A percentile compares a stretch with the other conserved stretches of the same genome.
phyloP scores from a whole-genome alignment of 495 filamentous ascomycete genomes.

The Talaromyces thailandensis region DNA sequence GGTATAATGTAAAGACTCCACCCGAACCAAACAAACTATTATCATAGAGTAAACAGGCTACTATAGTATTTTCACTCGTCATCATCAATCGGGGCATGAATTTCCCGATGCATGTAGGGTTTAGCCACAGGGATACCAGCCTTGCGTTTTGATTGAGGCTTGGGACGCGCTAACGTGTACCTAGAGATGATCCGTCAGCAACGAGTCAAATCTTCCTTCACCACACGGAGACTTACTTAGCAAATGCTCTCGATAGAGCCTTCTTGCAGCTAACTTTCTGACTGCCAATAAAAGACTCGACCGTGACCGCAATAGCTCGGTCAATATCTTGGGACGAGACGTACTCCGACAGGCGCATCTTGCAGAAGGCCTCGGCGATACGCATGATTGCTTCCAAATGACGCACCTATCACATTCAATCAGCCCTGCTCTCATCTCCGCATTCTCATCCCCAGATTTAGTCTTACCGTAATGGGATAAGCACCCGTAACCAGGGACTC shows the following conservation, averaged over 20 bases:
- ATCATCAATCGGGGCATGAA: constrained; percentile 6
- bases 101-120: constrained; percentile 14
- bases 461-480: constrained; percentile 90
- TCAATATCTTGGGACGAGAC: constrained; percentile 86
- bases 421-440: background rate
- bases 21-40: background rate
- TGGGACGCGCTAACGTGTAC: constrained; percentile 39
- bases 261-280: constrained; percentile 99
- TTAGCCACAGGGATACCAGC: constrained; percentile 31
- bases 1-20: constrained; percentile 1
- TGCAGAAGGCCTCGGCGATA: constrained; percentile 84
- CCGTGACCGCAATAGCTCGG: constrained; percentile 91
- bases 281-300: constrained; percentile 90
- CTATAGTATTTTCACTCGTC: constrained; percentile 4
- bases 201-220: background rate
- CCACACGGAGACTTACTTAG: constrained; percentile 68
- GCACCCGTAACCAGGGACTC: constrained; percentile 89
- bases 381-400: constrained; percentile 97
- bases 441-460: background rate
- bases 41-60: background rate
- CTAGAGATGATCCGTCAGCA: constrained; percentile 12
- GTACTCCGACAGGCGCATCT: constrained; percentile 93
- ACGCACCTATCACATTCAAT: constrained; percentile 56
- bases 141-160: constrained; percentile 34
- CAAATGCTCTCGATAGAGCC: constrained; percentile 90